Evolutionary conservation across 129 eudicot genomes (phyloP).

Genomic region (Artemisia annua): DNA sequence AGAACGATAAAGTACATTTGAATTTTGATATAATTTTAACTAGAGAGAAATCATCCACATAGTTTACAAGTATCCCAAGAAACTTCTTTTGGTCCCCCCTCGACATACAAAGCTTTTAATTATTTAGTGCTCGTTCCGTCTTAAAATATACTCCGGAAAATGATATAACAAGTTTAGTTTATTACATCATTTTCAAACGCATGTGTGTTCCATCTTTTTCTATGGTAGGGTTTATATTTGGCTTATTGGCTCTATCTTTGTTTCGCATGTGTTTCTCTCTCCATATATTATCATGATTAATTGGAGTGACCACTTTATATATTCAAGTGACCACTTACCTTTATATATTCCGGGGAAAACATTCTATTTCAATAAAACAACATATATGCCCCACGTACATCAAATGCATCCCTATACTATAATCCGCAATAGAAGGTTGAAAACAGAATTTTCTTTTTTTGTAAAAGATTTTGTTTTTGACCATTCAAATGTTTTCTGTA

Average conservation of each 20-base stretch:
- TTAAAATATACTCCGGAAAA: too few species aligned
- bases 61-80: too few species aligned
- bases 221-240: background rate
- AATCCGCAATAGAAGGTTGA: background rate
- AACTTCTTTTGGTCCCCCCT: too few species aligned
- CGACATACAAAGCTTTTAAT: too few species aligned
- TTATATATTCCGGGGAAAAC: background rate
- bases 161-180: too few species aligned
- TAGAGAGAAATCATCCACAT: too few species aligned
- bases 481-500: background rate
- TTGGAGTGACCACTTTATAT: background rate
- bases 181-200: too few species aligned
- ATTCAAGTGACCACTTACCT: background rate
- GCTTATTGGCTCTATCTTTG: background rate
- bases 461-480: background rate
- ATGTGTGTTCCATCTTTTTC: background rate
- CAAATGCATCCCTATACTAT: slow-evolving; percentile 5
- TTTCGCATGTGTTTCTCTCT: slow-evolving; percentile 1
- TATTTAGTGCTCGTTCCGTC: too few species aligned
- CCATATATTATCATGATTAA: background rate
- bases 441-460: too few species aligned
- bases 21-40: too few species aligned
- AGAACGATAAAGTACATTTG: too few species aligned
- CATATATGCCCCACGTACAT: slow-evolving; percentile 13
- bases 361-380: slow-evolving; percentile 1